A percentile compares a stretch with the other conserved stretches of the same genome.
These are phyloP conservation scores for Kodamaea jinghongensis DNA, from an alignment of 805 yeast species.

Conservation along the genomic window DNA sequence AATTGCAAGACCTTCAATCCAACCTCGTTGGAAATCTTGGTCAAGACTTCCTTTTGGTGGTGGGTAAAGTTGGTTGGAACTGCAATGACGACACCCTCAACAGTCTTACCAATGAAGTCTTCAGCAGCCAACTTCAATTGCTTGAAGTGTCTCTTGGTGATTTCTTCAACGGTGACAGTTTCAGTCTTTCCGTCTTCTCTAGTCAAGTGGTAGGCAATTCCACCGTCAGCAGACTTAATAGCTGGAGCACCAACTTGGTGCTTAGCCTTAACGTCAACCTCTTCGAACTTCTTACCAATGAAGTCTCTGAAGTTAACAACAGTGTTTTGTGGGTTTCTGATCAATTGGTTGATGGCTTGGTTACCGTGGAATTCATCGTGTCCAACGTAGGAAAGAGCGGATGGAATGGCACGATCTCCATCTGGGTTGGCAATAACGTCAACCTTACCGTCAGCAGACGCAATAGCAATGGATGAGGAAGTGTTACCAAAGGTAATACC, in stretches of 20 bases:
- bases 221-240: slow-evolving; percentile 57
- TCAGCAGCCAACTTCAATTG: slow-evolving; percentile 85
- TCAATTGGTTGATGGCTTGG: slow-evolving; percentile 88
- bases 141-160: slow-evolving; percentile 76
- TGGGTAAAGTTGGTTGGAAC: slow-evolving; percentile 87
- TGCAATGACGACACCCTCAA: slow-evolving; percentile 83
- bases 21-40: slow-evolving; percentile 61
- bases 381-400: slow-evolving; percentile 87
- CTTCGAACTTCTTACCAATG: slow-evolving; percentile 70
- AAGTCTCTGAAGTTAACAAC: slow-evolving; percentile 91
- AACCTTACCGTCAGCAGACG: slow-evolving; percentile 80
- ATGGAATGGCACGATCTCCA: slow-evolving; percentile 96
- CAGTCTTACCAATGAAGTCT: slow-evolving; percentile 79
- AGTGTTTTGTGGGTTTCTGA: slow-evolving; percentile 87
- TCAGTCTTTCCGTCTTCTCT: slow-evolving; percentile 48
- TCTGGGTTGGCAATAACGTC: slow-evolving; percentile 99
- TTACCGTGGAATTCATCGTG: slow-evolving; percentile 96
- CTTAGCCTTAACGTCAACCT: slow-evolving; percentile 62
- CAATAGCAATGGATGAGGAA: slow-evolving; percentile 89
- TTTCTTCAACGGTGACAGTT: slow-evolving; percentile 68
- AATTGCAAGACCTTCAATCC: slow-evolving; percentile 82
- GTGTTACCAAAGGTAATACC: slow-evolving; percentile 98
- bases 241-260: slow-evolving; percentile 57
- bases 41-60: slow-evolving; percentile 64
- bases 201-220: slow-evolving; percentile 62